Evolutionary conservation across 2,329 filamentous ascomycete genomes (phyloP).

Genomic region (Raffaelea arxii): DNA sequence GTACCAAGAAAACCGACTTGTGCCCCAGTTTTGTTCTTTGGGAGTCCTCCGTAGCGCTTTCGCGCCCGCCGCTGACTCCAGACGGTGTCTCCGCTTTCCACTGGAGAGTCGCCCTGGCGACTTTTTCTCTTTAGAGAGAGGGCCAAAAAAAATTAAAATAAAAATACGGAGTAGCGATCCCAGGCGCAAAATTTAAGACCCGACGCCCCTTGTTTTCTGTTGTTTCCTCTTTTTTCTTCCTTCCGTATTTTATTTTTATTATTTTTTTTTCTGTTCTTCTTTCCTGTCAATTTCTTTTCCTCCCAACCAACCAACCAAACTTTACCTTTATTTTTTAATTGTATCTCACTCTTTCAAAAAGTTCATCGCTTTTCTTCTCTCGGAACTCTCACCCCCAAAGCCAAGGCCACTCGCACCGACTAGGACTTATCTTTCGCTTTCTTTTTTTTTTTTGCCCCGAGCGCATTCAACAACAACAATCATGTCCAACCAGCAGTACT

Average conservation of each 20-base stretch:
- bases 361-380: too few species aligned
- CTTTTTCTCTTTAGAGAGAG: too few species aligned
- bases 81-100: too few species aligned
- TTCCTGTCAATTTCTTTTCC: not conserved
- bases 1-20: too few species aligned
- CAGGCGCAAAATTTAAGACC: not conserved
- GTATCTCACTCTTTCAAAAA: not conserved
- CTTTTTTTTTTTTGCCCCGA: not conserved
- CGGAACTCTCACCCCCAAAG: too few species aligned
- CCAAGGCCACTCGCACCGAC: too few species aligned
- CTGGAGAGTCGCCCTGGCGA: too few species aligned
- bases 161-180: not conserved
- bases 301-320: not conserved
- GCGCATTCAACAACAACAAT: slow-evolving; percentile 4
- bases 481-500: slow-evolving; percentile 27
- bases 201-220: not conserved
- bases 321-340: not conserved
- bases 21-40: too few species aligned
- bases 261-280: not conserved
- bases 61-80: too few species aligned
- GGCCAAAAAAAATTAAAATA: not conserved
- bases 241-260: not conserved
- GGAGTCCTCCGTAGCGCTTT: too few species aligned
- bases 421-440: too few species aligned
- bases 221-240: not conserved